Percentiles rank a stretch among this genome's conserved stretches.
Evolutionary conservation across 2,329 filamentous ascomycete genomes (phyloP).

Genomic region (Neurospora sp.): DNA sequence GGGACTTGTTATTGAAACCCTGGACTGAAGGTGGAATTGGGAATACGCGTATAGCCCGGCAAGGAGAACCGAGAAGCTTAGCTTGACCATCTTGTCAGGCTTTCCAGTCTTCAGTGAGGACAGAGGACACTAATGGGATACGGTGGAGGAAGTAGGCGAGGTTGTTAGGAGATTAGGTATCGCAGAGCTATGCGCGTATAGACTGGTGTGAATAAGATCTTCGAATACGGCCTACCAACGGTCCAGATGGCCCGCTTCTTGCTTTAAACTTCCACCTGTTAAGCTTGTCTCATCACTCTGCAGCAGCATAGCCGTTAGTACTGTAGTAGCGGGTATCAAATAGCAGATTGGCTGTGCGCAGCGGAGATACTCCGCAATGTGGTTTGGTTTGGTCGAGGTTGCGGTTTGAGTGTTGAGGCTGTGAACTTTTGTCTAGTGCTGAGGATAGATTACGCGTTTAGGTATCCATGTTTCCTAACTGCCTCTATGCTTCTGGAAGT

Average conservation of each 20-base stretch:
- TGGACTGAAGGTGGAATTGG: not conserved
- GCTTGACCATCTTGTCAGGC: too few relatives aligned
- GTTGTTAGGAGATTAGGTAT: not conserved
- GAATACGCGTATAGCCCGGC: not conserved
- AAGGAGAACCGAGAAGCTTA: not conserved
- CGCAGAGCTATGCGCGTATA: not conserved
- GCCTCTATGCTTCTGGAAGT: not conserved
- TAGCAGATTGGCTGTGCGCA: not conserved
- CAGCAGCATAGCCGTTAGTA: not conserved
- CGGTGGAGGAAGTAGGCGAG: not conserved
- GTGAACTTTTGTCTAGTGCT: not conserved
- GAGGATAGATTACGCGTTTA: not conserved
- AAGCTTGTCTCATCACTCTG: not conserved
- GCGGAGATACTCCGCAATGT: not conserved
- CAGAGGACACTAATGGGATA: not conserved
- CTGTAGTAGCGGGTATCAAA: not conserved
- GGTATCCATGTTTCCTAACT: not conserved
- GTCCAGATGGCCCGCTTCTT: not conserved
- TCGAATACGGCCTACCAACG: not conserved
- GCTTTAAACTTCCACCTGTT: not conserved
- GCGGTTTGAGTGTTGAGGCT: not conserved
- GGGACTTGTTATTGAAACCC: too few relatives aligned
- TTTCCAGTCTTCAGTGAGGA: not conserved
- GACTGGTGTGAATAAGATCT: not conserved
- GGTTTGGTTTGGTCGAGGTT: not conserved